These are phyloP conservation scores for Tetragonia tetragonoides DNA, from an alignment of 148 eudicot species.

Conservation along the genomic window DNA sequence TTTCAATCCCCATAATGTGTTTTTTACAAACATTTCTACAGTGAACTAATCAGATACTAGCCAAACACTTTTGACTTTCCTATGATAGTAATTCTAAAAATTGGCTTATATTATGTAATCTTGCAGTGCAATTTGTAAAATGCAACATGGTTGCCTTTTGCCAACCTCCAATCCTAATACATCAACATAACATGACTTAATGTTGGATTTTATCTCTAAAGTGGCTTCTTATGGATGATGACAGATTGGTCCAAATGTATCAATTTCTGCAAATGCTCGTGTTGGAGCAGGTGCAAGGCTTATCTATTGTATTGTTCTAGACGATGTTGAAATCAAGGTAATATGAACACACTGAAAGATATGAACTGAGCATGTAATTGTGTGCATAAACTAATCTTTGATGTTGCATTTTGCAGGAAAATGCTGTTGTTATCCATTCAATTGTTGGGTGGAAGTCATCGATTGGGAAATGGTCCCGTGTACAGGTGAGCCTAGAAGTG, in stretches of 20 bases:
- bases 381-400: not conserved
- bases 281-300: constrained; percentile 71
- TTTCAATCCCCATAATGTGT: not conserved
- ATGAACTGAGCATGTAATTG: not conserved
- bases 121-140: not conserved
- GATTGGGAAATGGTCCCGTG: constrained; percentile 69
- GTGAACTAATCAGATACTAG: no score
- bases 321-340: constrained; percentile 73
- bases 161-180: not conserved
- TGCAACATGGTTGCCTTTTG: not conserved
- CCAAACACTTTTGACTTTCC: no score
- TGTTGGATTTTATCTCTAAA: not conserved
- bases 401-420: constrained; percentile 45
- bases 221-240: constrained; percentile 17
- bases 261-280: constrained; percentile 70
- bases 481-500: constrained; percentile 37
- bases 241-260: constrained; percentile 77
- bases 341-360: constrained; percentile 15
- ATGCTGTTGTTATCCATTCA: constrained; percentile 61
- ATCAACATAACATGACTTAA: no score
- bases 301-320: constrained; percentile 57
- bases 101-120: no score
- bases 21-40: no score
- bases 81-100: no score
- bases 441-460: constrained; percentile 73